These are phyloP conservation scores for Myochromella boudieri DNA, from an alignment of 768 basidiomycete species.

Conservation along the genomic window DNA sequence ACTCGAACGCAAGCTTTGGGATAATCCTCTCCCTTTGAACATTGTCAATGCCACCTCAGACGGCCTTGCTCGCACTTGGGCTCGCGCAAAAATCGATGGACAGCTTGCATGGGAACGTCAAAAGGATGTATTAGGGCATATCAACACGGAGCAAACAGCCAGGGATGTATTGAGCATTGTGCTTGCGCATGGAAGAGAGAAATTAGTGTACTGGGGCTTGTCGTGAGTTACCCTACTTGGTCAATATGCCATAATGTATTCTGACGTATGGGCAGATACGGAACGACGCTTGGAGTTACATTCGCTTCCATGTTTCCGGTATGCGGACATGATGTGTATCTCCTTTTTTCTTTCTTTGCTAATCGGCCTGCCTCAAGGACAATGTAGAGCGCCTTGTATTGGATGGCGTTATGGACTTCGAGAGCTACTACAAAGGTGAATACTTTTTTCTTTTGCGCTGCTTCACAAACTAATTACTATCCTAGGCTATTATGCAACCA, in stretches of 20 bases:
- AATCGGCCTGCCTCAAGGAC: constrained; percentile 31
- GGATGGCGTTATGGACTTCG: constrained; percentile 41
- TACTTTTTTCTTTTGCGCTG: not conserved
- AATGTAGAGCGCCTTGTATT: constrained; percentile 38
- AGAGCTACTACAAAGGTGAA: constrained; percentile 38
- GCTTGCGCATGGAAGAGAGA: constrained; percentile 29
- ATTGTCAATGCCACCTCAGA: constrained; percentile 24
- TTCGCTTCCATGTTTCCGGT: constrained; percentile 30
- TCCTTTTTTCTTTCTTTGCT: too few species aligned
- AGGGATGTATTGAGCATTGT: constrained; percentile 37
- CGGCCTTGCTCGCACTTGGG: constrained; percentile 30
- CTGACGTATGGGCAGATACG: constrained; percentile 18
- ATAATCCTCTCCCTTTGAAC: not conserved
- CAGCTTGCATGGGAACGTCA: constrained; percentile 31
- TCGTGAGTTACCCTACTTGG: constrained; percentile 16
- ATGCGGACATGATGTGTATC: too few species aligned
- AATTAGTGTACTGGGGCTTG: constrained; percentile 32
- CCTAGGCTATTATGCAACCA: constrained; percentile 28
- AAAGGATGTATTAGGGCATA: constrained; percentile 24
- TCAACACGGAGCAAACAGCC: constrained; percentile 38
- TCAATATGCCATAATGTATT: not conserved
- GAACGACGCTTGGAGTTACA: constrained; percentile 26
- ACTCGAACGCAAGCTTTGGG: constrained; percentile 31
- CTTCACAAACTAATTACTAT: constrained; percentile 24
- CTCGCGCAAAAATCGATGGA: constrained; percentile 28